Evolutionary conservation across 805 yeast species (phyloP).

Genomic region (Candida sanyiensis): DNA sequence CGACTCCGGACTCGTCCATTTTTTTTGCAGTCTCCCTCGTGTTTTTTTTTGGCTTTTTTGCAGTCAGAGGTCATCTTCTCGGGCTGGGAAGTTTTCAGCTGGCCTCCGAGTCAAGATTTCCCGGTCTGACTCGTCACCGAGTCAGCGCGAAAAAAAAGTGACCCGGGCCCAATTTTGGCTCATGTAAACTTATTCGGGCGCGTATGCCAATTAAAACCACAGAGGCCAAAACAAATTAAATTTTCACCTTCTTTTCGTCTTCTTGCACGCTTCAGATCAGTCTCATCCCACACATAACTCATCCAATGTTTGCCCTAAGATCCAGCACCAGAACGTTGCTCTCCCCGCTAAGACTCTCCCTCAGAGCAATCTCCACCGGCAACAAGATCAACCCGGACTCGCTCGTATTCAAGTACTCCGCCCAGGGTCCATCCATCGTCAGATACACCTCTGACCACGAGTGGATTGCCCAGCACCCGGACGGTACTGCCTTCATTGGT

Average conservation of each 20-base stretch:
- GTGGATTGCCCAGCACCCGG: constrained; percentile 85
- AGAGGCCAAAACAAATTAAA: not conserved
- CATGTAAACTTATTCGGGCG: not conserved
- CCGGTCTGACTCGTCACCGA: not conserved
- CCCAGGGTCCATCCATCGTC: constrained; percentile 28
- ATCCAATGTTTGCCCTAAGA: constrained; percentile 8
- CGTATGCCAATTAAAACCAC: not conserved
- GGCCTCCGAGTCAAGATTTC: too few relatives aligned
- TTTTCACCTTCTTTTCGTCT: not conserved
- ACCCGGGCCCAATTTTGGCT: not conserved
- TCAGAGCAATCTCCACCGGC: constrained; percentile 21
- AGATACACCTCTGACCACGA: constrained; percentile 89
- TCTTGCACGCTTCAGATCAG: not conserved
- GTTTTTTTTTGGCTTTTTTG: constrained; percentile 5
- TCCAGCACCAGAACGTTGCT: constrained; percentile 6
- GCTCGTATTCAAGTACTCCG: constrained; percentile 20
- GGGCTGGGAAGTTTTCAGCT: too few relatives aligned
- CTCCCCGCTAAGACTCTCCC: constrained; percentile 18
- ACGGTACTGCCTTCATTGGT: constrained; percentile 83
- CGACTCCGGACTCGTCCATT: constrained; percentile 71
- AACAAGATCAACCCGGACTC: constrained; percentile 22
- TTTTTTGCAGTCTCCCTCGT: constrained; percentile 21
- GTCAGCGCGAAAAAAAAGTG: not conserved
- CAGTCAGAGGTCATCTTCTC: too few relatives aligned
- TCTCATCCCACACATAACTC: not conserved